Conservation (phyloP, 495 filamentous ascomycete species). For the Lindgomyces ingoldianus region DNA sequence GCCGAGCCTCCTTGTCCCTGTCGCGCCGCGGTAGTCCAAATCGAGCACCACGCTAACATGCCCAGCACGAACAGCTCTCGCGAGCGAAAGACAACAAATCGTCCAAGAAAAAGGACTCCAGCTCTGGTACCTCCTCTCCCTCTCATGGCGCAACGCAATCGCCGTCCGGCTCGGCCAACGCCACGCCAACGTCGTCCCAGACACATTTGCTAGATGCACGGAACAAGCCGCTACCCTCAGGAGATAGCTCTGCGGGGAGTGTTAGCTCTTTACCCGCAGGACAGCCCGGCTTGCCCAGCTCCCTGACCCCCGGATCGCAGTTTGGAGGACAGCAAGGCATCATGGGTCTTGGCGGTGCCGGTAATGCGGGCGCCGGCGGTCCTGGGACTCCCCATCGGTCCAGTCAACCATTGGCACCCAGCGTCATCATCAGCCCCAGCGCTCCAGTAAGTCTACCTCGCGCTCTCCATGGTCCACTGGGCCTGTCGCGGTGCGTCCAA, state of each 20-base stretch:
- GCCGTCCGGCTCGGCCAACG: constrained; percentile 62
- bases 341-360: constrained; percentile 45
- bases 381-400: constrained; percentile 65
- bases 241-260: constrained; percentile 62
- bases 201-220: constrained; percentile 82
- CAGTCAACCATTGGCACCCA: constrained; percentile 62
- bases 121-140: constrained; percentile 75
- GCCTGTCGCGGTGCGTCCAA: not conserved
- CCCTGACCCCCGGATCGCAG: constrained; percentile 43
- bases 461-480: not conserved
- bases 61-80: constrained; percentile 84
- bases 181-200: constrained; percentile 67
- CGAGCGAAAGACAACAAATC: constrained; percentile 87
- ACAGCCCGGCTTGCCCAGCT: constrained; percentile 47
- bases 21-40: not conserved
- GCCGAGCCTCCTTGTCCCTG: not conserved
- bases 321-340: constrained; percentile 43
- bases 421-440: constrained; percentile 94
- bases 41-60: constrained; percentile 36
- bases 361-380: constrained; percentile 51
- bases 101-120: constrained; percentile 87
- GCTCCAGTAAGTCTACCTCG: constrained; percentile 69
- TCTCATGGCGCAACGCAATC: constrained; percentile 66
- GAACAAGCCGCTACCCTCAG: constrained; percentile 74
- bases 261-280: constrained; percentile 44